phyloP scores from a whole-genome alignment of 768 basidiomycete species.

The Gloeopeniophorella convolvens region DNA sequence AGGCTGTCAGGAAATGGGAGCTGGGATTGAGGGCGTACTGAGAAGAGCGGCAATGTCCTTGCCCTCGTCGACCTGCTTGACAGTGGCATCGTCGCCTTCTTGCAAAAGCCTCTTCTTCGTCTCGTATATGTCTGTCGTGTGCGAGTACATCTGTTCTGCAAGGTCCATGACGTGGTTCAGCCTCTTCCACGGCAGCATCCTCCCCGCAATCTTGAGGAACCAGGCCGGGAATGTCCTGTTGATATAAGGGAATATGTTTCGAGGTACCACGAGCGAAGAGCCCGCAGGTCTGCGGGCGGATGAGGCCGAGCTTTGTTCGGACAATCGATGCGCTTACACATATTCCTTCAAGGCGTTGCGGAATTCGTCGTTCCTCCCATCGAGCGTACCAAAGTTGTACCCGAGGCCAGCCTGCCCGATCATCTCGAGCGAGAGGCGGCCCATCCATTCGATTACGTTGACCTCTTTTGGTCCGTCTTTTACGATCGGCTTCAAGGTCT shows the following conservation, averaged over 20 bases:
- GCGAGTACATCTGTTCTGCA: slow-evolving; percentile 31
- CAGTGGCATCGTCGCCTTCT: slow-evolving; percentile 29
- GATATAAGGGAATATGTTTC: slow-evolving; percentile 18
- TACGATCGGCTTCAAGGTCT: slow-evolving; percentile 11
- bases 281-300: slow-evolving; percentile 6
- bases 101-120: slow-evolving; percentile 32
- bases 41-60: slow-evolving; percentile 43
- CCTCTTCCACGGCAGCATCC: slow-evolving; percentile 29
- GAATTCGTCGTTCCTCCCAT: slow-evolving; percentile 15
- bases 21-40: slow-evolving; percentile 26
- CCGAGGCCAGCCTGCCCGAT: slow-evolving; percentile 16
- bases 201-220: slow-evolving; percentile 31
- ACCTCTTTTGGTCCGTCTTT: slow-evolving; percentile 34
- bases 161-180: slow-evolving; percentile 31
- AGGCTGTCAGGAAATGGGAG: not conserved
- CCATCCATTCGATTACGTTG: slow-evolving; percentile 8
- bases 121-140: slow-evolving; percentile 32
- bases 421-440: slow-evolving; percentile 13
- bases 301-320: not conserved
- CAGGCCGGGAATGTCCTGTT: slow-evolving; percentile 18
- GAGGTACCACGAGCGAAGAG: slow-evolving; percentile 6
- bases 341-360: slow-evolving; percentile 23
- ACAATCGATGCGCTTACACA: slow-evolving; percentile 7
- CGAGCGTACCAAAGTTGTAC: slow-evolving; percentile 14
- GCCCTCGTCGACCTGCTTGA: slow-evolving; percentile 28